phyloP scores from a whole-genome alignment of 2,329 filamentous ascomycete species.

The Didymella exigua region DNA sequence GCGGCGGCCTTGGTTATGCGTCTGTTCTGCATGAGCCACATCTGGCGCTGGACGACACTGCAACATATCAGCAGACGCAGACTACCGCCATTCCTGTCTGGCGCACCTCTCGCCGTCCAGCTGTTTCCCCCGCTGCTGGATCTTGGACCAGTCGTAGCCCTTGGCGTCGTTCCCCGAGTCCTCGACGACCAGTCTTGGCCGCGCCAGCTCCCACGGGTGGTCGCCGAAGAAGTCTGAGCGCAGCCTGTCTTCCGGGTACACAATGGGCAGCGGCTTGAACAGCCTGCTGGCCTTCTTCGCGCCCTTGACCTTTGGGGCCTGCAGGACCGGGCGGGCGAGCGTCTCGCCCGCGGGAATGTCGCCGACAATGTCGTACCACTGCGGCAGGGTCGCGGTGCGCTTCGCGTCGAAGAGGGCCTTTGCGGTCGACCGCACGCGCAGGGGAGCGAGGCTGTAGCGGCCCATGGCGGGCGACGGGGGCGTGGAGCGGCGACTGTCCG shows the following conservation, averaged over 20 bases:
- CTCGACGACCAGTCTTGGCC: constrained; percentile 84
- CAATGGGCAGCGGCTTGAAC: constrained; percentile 78
- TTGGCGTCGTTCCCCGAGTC: constrained; percentile 81
- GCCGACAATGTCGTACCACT: constrained; percentile 64
- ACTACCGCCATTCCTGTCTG: too few relatives aligned
- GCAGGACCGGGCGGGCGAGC: constrained; percentile 60
- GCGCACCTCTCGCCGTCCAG: constrained; percentile 82
- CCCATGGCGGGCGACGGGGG: constrained; percentile 50
- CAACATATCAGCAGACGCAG: not conserved
- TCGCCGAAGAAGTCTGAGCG: constrained; percentile 85
- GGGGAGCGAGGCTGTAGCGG: constrained; percentile 57
- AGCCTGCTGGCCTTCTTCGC: constrained; percentile 69
- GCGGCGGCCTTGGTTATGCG: constrained; percentile 68
- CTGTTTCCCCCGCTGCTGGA: constrained; percentile 75
- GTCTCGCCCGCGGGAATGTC: constrained; percentile 65
- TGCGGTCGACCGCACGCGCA: constrained; percentile 60
- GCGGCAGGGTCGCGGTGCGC: constrained; percentile 50
- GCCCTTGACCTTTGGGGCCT: constrained; percentile 52
- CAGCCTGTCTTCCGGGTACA: constrained; percentile 82
- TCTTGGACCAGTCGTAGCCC: constrained; percentile 77
- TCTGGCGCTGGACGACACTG: constrained; percentile 90
- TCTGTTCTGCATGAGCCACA: constrained; percentile 72
- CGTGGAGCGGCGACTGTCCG: not conserved
- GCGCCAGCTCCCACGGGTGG: constrained; percentile 95
- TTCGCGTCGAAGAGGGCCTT: constrained; percentile 56